Evolutionary conservation across 1,284 basidiomycete genomes (phyloP).

Genomic region (Gomphus sp.): DNA sequence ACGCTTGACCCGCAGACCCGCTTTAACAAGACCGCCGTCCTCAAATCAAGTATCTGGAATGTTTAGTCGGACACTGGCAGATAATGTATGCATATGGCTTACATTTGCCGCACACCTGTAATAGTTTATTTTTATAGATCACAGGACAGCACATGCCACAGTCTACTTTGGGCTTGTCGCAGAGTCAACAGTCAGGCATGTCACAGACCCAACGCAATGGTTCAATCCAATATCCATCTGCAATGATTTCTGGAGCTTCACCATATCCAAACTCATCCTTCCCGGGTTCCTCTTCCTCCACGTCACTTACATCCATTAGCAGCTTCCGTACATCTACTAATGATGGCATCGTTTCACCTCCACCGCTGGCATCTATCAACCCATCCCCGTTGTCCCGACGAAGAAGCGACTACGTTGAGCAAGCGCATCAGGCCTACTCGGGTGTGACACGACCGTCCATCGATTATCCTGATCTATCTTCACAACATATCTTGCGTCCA

Average conservation of each 20-base stretch:
- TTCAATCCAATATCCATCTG: slow-evolving; percentile 23
- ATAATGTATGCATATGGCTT: slow-evolving; percentile 28
- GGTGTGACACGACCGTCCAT: slow-evolving; percentile 46
- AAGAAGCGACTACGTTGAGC: slow-evolving; percentile 73
- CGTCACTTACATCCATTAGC: slow-evolving; percentile 18
- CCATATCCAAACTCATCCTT: slow-evolving; percentile 18
- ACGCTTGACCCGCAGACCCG: slow-evolving; percentile 26
- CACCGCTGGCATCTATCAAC: slow-evolving; percentile 73
- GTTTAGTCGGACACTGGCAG: slow-evolving; percentile 31
- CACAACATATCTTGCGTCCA: slow-evolving; percentile 56
- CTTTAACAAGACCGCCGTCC: slow-evolving; percentile 29
- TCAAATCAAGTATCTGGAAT: slow-evolving; percentile 27
- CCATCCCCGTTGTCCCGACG: slow-evolving; percentile 61
- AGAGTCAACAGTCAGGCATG: not conserved
- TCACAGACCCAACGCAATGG: not conserved
- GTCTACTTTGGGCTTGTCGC: slow-evolving; percentile 22
- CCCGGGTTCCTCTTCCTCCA: slow-evolving; percentile 21
- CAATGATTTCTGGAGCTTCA: slow-evolving; percentile 24
- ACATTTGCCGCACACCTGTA: not conserved
- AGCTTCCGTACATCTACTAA: slow-evolving; percentile 20
- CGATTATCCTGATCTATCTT: slow-evolving; percentile 71
- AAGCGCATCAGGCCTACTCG: slow-evolving; percentile 61
- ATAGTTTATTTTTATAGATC: not conserved
- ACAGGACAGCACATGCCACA: slow-evolving; percentile 24
- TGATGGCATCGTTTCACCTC: slow-evolving; percentile 41